Evolutionary conservation across 2,329 filamentous ascomycete genomes (phyloP).

Genomic region (Daldinia sp.): DNA sequence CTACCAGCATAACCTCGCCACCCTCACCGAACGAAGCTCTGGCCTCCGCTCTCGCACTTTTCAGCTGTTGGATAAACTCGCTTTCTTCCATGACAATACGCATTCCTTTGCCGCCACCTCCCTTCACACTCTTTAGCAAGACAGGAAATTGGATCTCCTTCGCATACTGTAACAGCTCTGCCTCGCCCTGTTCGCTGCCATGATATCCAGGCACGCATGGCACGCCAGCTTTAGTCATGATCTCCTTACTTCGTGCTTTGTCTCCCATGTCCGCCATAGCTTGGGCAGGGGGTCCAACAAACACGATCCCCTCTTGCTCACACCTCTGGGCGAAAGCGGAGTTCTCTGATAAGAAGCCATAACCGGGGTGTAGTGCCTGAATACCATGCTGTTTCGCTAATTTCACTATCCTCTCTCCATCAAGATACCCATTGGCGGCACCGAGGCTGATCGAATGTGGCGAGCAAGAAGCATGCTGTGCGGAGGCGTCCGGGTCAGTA

Average conservation of each 20-base stretch:
- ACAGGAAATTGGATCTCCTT: constrained; percentile 77
- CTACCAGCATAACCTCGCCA: constrained; percentile 84
- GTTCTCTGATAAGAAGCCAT: constrained; percentile 96
- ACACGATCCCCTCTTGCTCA: constrained; percentile 88
- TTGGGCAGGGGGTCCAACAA: constrained; percentile 88
- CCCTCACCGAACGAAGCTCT: constrained; percentile 83
- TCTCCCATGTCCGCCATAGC: constrained; percentile 81
- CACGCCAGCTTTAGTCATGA: constrained; percentile 95
- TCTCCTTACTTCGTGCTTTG: constrained; percentile 84
- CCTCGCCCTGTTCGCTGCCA: constrained; percentile 80
- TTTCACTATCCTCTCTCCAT: constrained; percentile 90
- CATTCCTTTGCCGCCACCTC: constrained; percentile 88
- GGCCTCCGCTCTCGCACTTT: constrained; percentile 80
- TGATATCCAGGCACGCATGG: constrained; percentile 98
- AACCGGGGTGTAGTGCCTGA: constrained; percentile 93
- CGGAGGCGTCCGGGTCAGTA: constrained; percentile 87
- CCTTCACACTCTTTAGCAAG: constrained; percentile 82
- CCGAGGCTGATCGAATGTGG: constrained; percentile 88
- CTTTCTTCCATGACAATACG: constrained; percentile 75
- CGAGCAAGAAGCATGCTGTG: constrained; percentile 89
- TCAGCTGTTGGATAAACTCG: constrained; percentile 78
- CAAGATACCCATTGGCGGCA: constrained; percentile 86
- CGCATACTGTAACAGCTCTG: constrained; percentile 74
- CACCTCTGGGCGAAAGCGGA: constrained; percentile 89
- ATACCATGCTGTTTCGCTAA: constrained; percentile 89